Conservation (phyloP, 495 filamentous ascomycete species). For the Physcia stellaris region DNA sequence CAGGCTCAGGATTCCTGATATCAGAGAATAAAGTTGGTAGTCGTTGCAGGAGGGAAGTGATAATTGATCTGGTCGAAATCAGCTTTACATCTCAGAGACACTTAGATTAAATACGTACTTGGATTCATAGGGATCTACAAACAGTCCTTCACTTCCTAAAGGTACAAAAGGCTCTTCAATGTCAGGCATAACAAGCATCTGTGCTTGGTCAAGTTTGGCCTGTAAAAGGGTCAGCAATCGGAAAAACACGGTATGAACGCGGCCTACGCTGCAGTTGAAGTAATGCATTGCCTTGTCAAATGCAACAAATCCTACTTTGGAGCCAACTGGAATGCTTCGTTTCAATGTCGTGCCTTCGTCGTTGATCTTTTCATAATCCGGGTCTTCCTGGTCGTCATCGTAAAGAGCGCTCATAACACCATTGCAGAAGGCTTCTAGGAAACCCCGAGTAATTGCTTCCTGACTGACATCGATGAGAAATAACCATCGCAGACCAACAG, state of each 20-base stretch:
- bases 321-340: constrained; percentile 56
- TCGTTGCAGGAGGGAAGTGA: constrained; percentile 66
- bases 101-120: constrained; percentile 46
- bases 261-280: constrained; percentile 76
- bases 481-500: constrained; percentile 71
- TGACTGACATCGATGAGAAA: constrained; percentile 90
- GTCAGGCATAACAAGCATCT: constrained; percentile 98
- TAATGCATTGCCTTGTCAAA: constrained; percentile 95
- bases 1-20: constrained; percentile 79
- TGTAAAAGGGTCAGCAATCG: constrained; percentile 16
- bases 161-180: constrained; percentile 96
- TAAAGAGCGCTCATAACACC: constrained; percentile 81
- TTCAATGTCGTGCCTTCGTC: constrained; percentile 35
- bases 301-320: constrained; percentile 89
- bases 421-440: constrained; percentile 80
- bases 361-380: constrained; percentile 37
- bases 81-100: too few relatives aligned
- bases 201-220: constrained; percentile 70
- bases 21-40: constrained; percentile 75
- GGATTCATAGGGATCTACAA: constrained; percentile 91
- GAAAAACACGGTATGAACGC: not conserved
- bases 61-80: constrained; percentile 63
- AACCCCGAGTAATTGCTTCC: constrained; percentile 77
- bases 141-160: constrained; percentile 67
- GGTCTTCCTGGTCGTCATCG: constrained; percentile 33